Base-by-base conservation (phyloP, 371 early-diverging fungal genomes). In the Blastocladiella emersonii region DNA sequence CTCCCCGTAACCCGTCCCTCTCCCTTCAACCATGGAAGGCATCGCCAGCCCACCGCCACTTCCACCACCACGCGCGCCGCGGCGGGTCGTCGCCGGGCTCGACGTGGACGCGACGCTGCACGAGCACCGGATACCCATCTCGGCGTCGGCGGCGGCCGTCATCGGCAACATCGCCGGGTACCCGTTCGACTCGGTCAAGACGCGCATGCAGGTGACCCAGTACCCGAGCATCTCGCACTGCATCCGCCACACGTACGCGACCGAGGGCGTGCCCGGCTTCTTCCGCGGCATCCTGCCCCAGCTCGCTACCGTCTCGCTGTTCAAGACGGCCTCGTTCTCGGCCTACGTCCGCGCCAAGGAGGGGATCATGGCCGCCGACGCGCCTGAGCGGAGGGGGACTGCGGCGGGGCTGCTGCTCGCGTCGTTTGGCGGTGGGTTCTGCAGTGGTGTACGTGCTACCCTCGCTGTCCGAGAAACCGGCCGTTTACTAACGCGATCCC, bases 261-360 rank as follows among this genome's bases (percentile, higher is more conserved):
- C 85, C 35, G 90, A 90, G 67, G 86, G 90, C 19, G 63, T 86
- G 17, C 69, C 76, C 55, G 90, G 88, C 0, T 85, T 87, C 65
- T 90, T 85, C 68, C 72, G 89, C 67, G 85, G 89, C 60, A 79
- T 88, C 74, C 72, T 85, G 32, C 88, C 88, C 55, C 89, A 88
- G 5, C 65, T 89, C 61, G 71, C 88, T 17, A 86, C 88, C 0
- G 82, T 85, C 27, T 83, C 87, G 25, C 75, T 85, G 34, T 83
- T 87, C 61, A 88, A 88, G 65, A 81, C 85, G 1, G 76, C 83
- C 19, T 78, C 88, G 17, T 90, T 88, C 64, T 80, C 88, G 1
- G 81, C 86, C 4, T 90, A 88, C 68, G 87, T 86, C 60, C 69
- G 71, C 19, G 70, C 78, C 36, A 83, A 83, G 56, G 57, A 49